Conservation (phyloP, 2,329 filamentous ascomycete species). For the Fusarium camptoceras region DNA sequence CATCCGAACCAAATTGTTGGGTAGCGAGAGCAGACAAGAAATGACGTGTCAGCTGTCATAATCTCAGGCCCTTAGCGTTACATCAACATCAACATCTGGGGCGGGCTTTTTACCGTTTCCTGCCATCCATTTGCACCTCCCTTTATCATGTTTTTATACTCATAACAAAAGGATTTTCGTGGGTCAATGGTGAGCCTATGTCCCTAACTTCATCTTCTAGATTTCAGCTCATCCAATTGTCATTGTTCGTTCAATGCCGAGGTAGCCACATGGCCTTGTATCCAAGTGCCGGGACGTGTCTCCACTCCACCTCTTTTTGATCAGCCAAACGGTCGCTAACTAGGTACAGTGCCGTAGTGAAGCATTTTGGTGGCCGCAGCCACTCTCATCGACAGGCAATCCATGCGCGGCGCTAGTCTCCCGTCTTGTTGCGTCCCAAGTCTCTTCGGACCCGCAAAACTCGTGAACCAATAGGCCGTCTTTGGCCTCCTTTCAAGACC, state of each 20-base stretch:
- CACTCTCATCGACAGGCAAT: conserved; percentile 13
- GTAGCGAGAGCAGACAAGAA: not conserved
- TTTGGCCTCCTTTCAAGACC: conserved; percentile 65
- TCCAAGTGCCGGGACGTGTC: conserved; percentile 17
- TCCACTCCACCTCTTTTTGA: conserved; percentile 15
- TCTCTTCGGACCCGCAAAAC: conserved; percentile 75
- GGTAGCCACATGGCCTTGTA: conserved; percentile 23
- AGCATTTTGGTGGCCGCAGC: conserved; percentile 1
- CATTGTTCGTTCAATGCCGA: conserved; percentile 21
- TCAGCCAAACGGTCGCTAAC: conserved; percentile 20
- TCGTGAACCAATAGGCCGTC: conserved; percentile 67
- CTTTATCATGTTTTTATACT: not conserved
- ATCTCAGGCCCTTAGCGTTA: conserved; percentile 7
- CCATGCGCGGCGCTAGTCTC: conserved; percentile 38
- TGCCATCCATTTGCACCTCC: not conserved
- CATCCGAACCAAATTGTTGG: conserved; percentile 1
- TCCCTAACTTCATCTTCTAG: not conserved
- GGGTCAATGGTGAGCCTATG: not conserved
- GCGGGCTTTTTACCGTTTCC: not conserved
- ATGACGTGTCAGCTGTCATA: conserved; percentile 18
- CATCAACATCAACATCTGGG: conserved; percentile 1
- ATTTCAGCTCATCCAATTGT: not conserved
- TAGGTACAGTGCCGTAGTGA: not conserved
- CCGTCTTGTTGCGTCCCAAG: conserved; percentile 58
- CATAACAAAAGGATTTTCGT: not conserved